Evolutionary conservation across 2,329 filamentous ascomycete species (phyloP).

Genomic region (Claviceps purpurea): DNA sequence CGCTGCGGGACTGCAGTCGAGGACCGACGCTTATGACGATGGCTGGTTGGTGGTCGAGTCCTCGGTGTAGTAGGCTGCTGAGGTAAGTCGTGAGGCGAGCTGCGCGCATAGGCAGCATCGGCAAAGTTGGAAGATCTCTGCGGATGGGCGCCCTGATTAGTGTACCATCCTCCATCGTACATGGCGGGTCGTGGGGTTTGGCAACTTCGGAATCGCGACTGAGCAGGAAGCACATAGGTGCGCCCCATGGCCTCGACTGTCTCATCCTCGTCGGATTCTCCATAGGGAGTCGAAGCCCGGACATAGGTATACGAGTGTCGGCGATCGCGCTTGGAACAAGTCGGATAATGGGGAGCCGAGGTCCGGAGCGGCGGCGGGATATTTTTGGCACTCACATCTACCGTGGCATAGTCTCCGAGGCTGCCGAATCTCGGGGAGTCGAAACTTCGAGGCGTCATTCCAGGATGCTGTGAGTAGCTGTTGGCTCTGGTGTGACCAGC

Average conservation of each 20-base stretch:
- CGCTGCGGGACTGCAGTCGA: conserved; percentile 38
- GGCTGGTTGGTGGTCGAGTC: conserved; percentile 27
- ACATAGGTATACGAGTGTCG: conserved; percentile 45
- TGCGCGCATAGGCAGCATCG: conserved; percentile 23
- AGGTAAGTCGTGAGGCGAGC: conserved; percentile 27
- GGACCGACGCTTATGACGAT: conserved; percentile 30
- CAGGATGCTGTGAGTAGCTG: conserved; percentile 23
- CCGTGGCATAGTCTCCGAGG: conserved; percentile 49
- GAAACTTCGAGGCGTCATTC: conserved; percentile 30
- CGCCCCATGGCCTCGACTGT: conserved; percentile 37
- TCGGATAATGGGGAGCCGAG: conserved; percentile 20
- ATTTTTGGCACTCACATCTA: conserved; percentile 50
- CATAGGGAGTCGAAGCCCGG: conserved; percentile 43
- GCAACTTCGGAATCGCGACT: conserved; percentile 27
- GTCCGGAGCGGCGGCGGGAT: conserved; percentile 32
- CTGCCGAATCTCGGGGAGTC: conserved; percentile 50
- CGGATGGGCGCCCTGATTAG: conserved; percentile 44
- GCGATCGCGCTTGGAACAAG: conserved; percentile 33
- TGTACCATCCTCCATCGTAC: conserved; percentile 39
- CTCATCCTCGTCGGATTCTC: conserved; percentile 54
- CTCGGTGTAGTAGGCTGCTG: conserved; percentile 21
- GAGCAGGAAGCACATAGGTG: conserved; percentile 39
- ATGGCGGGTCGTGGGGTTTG: conserved; percentile 23
- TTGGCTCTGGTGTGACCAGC: conserved; percentile 25
- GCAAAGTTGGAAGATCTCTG: conserved; percentile 30